Conservation (phyloP, 2,329 filamentous ascomycete genomes). For the Fusarium duplospermum region DNA sequence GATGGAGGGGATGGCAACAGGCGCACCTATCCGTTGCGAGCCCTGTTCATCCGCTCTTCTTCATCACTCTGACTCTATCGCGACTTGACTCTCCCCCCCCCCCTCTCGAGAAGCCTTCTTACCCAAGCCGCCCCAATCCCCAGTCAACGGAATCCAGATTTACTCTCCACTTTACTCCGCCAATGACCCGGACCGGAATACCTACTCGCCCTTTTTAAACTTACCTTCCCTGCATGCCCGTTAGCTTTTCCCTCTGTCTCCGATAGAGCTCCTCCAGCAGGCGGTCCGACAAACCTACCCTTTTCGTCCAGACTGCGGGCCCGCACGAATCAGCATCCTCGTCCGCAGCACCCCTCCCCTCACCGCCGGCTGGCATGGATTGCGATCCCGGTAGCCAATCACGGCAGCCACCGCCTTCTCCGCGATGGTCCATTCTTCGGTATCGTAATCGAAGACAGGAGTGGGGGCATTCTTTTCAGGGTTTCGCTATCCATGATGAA, state of each 20-base stretch:
- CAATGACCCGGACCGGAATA: conserved; percentile 17
- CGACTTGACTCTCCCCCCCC: neutral
- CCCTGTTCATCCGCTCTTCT: neutral
- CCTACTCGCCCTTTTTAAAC: neutral
- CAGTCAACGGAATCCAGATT: neutral
- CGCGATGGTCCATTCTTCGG: conserved; percentile 22
- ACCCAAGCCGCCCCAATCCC: neutral
- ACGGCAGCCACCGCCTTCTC: conserved; percentile 25
- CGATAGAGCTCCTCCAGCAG: neutral
- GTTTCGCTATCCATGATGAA: neutral
- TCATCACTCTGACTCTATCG: conserved; percentile 11
- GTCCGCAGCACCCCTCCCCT: neutral
- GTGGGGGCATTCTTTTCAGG: neutral
- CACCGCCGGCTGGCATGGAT: conserved; percentile 37
- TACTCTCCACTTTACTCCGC: conserved; percentile 3
- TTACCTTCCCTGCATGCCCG: conserved; percentile 24
- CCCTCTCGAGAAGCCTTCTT: conserved; percentile 13
- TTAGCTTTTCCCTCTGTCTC: conserved; percentile 14
- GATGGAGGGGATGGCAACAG: conserved; percentile 1
- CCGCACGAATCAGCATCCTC: conserved; percentile 24
- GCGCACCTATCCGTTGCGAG: conserved; percentile 1
- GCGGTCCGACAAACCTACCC: conserved; percentile 17
- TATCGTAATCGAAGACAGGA: neutral
- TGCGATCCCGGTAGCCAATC: conserved; percentile 33
- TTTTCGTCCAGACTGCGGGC: conserved; percentile 28